Percentiles rank a stretch among this genome's conserved stretches.
These are phyloP conservation scores for Vigna nakashimae DNA, from an alignment of 306 rosid species.

Conservation along the genomic window DNA sequence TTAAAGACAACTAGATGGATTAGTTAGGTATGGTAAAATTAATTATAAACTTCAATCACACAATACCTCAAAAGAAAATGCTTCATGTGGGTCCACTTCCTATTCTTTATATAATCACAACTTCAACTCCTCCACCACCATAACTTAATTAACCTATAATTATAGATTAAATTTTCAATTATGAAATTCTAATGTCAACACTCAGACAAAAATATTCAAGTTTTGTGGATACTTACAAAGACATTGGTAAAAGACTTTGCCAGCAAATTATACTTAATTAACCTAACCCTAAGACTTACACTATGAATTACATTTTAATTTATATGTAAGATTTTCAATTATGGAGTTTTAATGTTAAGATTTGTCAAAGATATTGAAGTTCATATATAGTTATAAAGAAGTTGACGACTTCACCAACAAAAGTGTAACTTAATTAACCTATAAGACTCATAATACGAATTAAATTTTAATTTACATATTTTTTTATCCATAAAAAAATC, in stretches of 20 bases:
- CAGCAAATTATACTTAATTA: not conserved
- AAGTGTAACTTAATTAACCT: too few species aligned
- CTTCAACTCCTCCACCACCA: not conserved
- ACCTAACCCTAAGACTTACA: not conserved
- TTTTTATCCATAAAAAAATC: too few species aligned
- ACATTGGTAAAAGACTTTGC: not conserved
- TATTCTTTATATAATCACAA: conserved; percentile 5
- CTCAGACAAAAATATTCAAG: not conserved
- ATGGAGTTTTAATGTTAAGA: not conserved
- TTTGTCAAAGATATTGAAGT: not conserved
- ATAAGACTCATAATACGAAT: too few species aligned
- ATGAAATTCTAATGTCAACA: not conserved
- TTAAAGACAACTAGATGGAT: conserved; percentile 30
- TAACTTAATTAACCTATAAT: not conserved
- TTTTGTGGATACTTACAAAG: not conserved
- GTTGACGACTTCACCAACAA: not conserved
- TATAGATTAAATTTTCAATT: not conserved
- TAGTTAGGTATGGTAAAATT: not conserved
- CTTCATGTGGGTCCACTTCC: not conserved
- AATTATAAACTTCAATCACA: conserved; percentile 3
- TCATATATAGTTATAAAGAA: not conserved
- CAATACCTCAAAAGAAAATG: not conserved
- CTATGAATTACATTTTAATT: not conserved
- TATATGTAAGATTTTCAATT: not conserved
- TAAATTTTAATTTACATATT: too few species aligned